phyloP scores from a whole-genome alignment of 345 rosid genomes.

The Camelina neglecta region DNA sequence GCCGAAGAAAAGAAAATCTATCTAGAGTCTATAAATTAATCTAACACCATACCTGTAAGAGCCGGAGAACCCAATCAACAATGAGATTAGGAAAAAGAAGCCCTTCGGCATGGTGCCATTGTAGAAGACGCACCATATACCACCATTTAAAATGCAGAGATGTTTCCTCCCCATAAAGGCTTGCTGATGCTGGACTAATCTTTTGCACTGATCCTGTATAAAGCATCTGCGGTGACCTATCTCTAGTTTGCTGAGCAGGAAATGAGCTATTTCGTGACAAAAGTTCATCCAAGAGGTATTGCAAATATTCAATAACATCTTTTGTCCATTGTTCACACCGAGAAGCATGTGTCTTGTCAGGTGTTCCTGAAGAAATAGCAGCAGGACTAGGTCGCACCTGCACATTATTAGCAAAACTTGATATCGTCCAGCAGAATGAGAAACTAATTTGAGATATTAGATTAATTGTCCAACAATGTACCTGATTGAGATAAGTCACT shows the following conservation, averaged over 20 bases:
- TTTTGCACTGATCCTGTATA: conserved; percentile 70
- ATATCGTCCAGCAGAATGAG: conserved; percentile 30
- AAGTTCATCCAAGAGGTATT: conserved; percentile 80
- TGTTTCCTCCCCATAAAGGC: conserved; percentile 78
- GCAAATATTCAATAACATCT: conserved; percentile 92
- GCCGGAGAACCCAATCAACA: conserved; percentile 94
- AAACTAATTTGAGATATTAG: not conserved
- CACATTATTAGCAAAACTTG: conserved; percentile 47
- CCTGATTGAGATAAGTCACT: conserved; percentile 98
- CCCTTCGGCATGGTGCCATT: conserved; percentile 95
- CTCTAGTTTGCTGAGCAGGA: conserved; percentile 68
- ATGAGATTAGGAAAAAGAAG: conserved; percentile 83
- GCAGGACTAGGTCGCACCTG: conserved; percentile 82
- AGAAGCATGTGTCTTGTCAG: conserved; percentile 63
- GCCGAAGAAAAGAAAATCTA: conserved; percentile 14
- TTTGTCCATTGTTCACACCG: conserved; percentile 96
- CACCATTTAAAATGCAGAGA: conserved; percentile 90
- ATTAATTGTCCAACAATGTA: conserved; percentile 33
- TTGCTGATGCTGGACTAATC: conserved; percentile 58
- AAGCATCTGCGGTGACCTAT: conserved; percentile 67
- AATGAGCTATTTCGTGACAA: conserved; percentile 61
- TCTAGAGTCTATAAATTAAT: conserved; percentile 6
- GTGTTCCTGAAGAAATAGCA: conserved; percentile 65
- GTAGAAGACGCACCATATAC: conserved; percentile 92
- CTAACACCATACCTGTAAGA: conserved; percentile 67